Base-by-base conservation (phyloP, 2,329 filamentous ascomycete genomes). In the Teratosphaeria epicoccoides region DNA sequence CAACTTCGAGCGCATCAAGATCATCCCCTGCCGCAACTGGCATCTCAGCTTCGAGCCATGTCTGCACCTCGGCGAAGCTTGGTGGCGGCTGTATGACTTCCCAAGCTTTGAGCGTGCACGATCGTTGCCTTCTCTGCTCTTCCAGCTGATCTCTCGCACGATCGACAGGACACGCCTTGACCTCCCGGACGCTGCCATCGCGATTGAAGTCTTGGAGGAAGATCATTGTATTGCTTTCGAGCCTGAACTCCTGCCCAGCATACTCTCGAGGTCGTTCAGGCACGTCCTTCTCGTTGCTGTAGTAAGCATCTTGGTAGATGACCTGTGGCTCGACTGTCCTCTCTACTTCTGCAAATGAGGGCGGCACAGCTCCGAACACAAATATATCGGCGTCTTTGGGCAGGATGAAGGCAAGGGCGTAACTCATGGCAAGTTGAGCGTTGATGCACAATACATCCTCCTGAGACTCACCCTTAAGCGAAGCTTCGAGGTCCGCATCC, bases 221-320 rank as follows among this genome's bases (percentile, higher is more conserved):
- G 0, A 87, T 87, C 6, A 94, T 65, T 1, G 85, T 87, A 50
- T 78, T 82, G 54, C 89, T 85, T 61, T 82, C 79, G 6, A 96
- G 71, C 52, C 81, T 84, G 65, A 94, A 96, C 60, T 94, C 87
- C 59, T 83, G 82, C 3, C 91, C 91, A 6, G 87, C 91, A 70
- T 95, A 97, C 68, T 95, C 88, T 49, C 88, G 78, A 26, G 77
- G 70, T 49, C 84, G 79, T 37, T 84, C 77, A 11, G 90, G 89
- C 0, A 96, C 85, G 68, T 97, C 93, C 48, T 76, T 77, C 55
- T 94, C 88, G 24, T 87, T 77, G 59, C 89, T 87, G 65, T 95
- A 97, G 62, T 84, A 90, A 0, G 90, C 84, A 63, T 89, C 83
- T 66, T 89, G 87, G 57, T 95, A 94, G 47, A 96, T 78, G 12